phyloP scores from a whole-genome alignment of 169 alveolate genomes.

The Cryptosporidium sp. region DNA sequence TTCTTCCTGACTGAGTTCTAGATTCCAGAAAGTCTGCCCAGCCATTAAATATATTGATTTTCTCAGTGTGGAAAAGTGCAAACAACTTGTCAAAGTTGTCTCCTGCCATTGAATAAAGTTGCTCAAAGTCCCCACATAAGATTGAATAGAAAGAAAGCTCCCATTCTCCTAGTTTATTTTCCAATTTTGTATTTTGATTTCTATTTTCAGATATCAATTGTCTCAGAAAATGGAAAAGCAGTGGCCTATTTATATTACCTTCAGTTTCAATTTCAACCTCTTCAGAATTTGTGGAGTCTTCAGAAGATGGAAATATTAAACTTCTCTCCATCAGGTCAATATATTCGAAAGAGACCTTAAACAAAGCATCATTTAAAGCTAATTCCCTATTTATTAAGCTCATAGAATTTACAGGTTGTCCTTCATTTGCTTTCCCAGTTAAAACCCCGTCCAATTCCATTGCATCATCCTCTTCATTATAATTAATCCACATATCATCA shows the following conservation, averaged over 20 bases:
- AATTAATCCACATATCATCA: slow-evolving; percentile 61
- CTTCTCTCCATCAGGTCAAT: slow-evolving; percentile 49
- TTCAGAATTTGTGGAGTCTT: neutral
- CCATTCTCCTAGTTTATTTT: slow-evolving; percentile 38
- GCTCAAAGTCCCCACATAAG: slow-evolving; percentile 62
- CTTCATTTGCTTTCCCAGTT: neutral
- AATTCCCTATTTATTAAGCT: slow-evolving; percentile 24
- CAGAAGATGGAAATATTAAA: slow-evolving; percentile 35
- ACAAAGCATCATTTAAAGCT: slow-evolving; percentile 36
- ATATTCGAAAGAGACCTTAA: slow-evolving; percentile 50
- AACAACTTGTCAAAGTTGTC: slow-evolving; percentile 56
- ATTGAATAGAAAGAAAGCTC: slow-evolving; percentile 31
- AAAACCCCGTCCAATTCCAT: neutral
- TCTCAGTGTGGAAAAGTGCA: slow-evolving; percentile 58
- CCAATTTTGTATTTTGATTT: neutral
- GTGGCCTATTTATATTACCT: slow-evolving; percentile 42
- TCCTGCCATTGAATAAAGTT: neutral
- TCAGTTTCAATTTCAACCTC: neutral
- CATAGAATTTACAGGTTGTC: neutral
- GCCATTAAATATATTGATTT: slow-evolving; percentile 43
- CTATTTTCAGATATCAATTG: slow-evolving; percentile 5
- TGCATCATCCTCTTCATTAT: slow-evolving; percentile 15
- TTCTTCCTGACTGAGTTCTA: slow-evolving; percentile 45
- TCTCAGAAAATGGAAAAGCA: slow-evolving; percentile 22
- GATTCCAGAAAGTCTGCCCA: slow-evolving; percentile 63